Conservation (phyloP, 2,329 filamentous ascomycete species). For the Fusarium metavorans region DNA sequence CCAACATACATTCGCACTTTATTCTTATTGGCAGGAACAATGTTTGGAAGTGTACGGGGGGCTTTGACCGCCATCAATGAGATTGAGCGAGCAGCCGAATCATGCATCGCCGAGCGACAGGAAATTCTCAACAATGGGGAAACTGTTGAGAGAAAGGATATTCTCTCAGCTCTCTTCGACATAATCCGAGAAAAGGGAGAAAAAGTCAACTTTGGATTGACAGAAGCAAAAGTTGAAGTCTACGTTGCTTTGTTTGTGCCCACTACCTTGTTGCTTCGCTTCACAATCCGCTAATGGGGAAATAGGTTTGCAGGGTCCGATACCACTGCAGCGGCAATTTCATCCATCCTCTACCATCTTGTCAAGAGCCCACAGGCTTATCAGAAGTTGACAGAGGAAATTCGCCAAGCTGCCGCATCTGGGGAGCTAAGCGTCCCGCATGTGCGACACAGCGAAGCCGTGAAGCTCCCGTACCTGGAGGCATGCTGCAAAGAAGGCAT, state of each 20-base stretch:
- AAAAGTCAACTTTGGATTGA: neutral
- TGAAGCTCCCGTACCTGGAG: neutral
- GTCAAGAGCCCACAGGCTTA: neutral
- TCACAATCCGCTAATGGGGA: neutral
- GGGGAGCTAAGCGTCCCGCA: neutral
- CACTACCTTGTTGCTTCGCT: neutral
- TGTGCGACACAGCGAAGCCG: neutral
- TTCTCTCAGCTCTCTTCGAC: neutral
- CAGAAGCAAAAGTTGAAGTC: neutral
- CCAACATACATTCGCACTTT: neutral
- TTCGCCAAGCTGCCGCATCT: neutral
- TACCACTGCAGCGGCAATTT: neutral
- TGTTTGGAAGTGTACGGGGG: neutral
- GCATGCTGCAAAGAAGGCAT: slow-evolving; percentile 9
- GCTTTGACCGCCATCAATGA: neutral
- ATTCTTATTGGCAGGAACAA: neutral
- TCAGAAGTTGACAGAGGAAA: neutral
- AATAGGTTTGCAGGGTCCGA: neutral
- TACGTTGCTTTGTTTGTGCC: neutral
- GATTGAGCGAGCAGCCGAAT: neutral
- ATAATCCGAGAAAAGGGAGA: neutral
- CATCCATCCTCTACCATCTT: neutral
- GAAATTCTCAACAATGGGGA: neutral
- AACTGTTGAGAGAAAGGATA: neutral
- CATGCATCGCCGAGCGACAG: neutral